A percentile compares a stretch with the other conserved stretches of the same genome.
These are phyloP conservation scores for Xylariaceae sp. DNA, from an alignment of 2,329 filamentous ascomycete species.

Conservation along the genomic window DNA sequence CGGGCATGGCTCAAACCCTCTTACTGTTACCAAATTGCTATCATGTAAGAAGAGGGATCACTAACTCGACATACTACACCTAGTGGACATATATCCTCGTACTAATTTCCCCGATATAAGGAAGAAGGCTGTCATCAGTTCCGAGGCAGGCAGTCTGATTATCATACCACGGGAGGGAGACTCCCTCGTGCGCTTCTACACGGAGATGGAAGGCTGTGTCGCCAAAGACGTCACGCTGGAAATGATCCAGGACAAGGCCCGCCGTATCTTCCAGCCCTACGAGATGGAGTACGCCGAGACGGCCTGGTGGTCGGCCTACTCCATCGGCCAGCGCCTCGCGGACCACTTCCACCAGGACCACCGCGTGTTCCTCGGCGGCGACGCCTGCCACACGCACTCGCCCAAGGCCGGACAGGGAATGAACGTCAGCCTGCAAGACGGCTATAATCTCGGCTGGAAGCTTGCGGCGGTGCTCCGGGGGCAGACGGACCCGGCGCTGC, in stretches of 20 bases:
- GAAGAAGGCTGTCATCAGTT: constrained; percentile 51
- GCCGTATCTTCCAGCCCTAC: constrained; percentile 51
- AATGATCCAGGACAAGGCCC: constrained; percentile 48
- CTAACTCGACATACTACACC: constrained; percentile 5
- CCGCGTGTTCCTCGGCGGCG: constrained; percentile 58
- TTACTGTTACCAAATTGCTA: not conserved
- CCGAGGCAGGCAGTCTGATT: constrained; percentile 50
- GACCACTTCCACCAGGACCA: constrained; percentile 52
- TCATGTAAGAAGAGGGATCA: no score
- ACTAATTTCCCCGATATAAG: constrained; percentile 62
- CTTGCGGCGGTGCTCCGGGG: constrained; percentile 43
- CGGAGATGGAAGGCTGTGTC: constrained; percentile 46
- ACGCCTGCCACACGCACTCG: constrained; percentile 63
- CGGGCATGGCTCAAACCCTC: no score
- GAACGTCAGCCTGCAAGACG: constrained; percentile 59
- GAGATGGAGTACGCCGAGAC: constrained; percentile 50
- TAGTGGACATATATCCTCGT: constrained; percentile 46
- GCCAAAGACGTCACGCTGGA: constrained; percentile 47
- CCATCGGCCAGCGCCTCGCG: constrained; percentile 58
- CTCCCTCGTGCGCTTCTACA: constrained; percentile 57
- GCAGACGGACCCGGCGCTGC: constrained; percentile 21
- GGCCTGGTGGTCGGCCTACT: constrained; percentile 60
- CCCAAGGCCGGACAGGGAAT: constrained; percentile 64
- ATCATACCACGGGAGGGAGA: constrained; percentile 59
- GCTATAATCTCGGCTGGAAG: constrained; percentile 60